Evolutionary conservation across 2,329 filamentous ascomycete species (phyloP), one percentile per base, ranked within the genome.

Genomic region (Magnaporthiopsis incrustans): DNA sequence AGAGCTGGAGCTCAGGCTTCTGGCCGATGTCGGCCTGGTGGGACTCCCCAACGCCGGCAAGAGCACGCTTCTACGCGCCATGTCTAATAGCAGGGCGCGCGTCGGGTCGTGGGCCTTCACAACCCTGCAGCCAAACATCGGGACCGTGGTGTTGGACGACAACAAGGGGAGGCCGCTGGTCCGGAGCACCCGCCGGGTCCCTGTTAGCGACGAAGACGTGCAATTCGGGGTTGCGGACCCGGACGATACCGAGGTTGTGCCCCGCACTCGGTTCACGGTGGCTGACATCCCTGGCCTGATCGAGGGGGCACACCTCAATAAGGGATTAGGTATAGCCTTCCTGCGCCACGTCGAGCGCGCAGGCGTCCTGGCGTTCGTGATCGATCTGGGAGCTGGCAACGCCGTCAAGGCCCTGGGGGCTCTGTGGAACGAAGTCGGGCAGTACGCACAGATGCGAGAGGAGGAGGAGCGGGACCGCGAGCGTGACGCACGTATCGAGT

Each of bases 91-190:
- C 73, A 89, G 92, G 66, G 91, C 95, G 1, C 86, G 95, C 56
- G 87, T 99, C 35, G 95, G 95, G 57, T 88, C 90, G 73, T 99
- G 95, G 95, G 94, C 92, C 12, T 99, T 99, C 74, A 99, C 95
- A 3, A 99, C 95, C 0, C 81, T 99, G 11, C 89, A 93, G 69
- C 95, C 95, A 3, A 70, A 96, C 69, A 96, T 99, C 64, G 95
- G 95, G 62, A 99, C 95, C 0, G 92, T 99, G 8, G 89, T 98
- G 18, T 84, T 99, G 14, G 95, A 99, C 75, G 86, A 93, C 73
- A 85, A 95, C 77, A 88, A 87, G 65, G 92, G 93, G 2, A 86
- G 91, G 0, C 91, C 92, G 1, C 64, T 78, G 7, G 75, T 83
- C 59, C 75, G 73, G 58, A 77, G 76, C 62, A 73, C 69, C 57